These are phyloP conservation scores for Aspergillus sp. DNA, from an alignment of 2,329 filamentous ascomycete species.

Conservation along the genomic window DNA sequence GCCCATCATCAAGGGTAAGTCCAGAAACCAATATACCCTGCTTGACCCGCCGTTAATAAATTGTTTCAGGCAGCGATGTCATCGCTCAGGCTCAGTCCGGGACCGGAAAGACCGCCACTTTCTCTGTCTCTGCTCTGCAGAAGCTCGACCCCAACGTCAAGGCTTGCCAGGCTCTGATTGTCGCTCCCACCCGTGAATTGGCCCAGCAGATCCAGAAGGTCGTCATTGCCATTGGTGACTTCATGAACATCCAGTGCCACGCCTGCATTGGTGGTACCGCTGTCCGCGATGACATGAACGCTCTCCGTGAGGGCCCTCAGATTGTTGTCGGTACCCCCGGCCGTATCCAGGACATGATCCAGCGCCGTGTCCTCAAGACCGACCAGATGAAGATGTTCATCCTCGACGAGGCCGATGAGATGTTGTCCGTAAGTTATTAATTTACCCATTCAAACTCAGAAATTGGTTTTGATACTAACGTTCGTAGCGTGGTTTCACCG, in stretches of 20 bases:
- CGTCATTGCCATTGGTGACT: conserved; percentile 96
- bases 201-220: conserved; percentile 99
- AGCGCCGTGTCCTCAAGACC: conserved; percentile 94
- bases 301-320: conserved; percentile 91
- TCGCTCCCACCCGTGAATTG: conserved; percentile 96
- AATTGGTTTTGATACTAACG: conserved; percentile 6
- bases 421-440: conserved; percentile 60
- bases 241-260: conserved; percentile 99
- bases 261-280: conserved; percentile 98
- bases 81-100: conserved; percentile 99
- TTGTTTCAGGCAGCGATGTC: conserved; percentile 79
- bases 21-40: background rate
- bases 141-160: conserved; percentile 96
- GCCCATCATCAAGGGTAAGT: conserved; percentile 97
- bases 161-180: conserved; percentile 96
- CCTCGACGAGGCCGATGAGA: conserved; percentile 98
- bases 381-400: conserved; percentile 99
- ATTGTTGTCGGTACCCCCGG: conserved; percentile 97
- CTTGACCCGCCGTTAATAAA: conserved; percentile 15
- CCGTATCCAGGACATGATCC: conserved; percentile 99
- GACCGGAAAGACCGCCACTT: conserved; percentile 99
- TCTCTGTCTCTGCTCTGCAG: conserved; percentile 98
- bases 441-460: background rate
- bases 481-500: conserved; percentile 86
- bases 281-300: conserved; percentile 98